Percentiles rank a stretch among this genome's conserved stretches.
Evolutionary conservation across 352 stramenopile genomes (phyloP).

Genomic region (Globisporangium abappressorium): DNA sequence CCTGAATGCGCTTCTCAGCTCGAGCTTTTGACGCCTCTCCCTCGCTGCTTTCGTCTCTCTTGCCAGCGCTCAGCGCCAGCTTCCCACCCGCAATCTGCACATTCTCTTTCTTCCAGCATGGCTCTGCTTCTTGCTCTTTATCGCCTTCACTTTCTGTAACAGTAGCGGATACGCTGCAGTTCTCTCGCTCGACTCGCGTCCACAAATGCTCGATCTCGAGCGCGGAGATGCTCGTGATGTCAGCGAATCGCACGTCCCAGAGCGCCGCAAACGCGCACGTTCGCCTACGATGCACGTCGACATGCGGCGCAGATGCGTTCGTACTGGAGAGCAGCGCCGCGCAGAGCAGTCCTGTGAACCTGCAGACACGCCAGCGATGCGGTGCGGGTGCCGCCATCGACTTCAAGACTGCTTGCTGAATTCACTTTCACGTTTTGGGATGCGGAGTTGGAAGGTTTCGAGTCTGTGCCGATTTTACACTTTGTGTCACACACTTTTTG

Average conservation of each 20-base stretch:
- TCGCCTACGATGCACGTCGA: conserved; percentile 29
- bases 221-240: conserved; percentile 9
- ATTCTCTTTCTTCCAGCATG: conserved; percentile 21
- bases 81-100: conserved; percentile 16
- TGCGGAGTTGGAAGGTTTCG: background rate
- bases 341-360: background rate
- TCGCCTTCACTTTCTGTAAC: background rate
- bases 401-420: background rate
- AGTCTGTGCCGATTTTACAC: background rate
- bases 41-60: background rate
- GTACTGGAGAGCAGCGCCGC: background rate
- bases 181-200: conserved; percentile 14
- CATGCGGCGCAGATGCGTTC: background rate
- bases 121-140: background rate
- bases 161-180: conserved; percentile 12
- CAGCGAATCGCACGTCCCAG: conserved; percentile 27
- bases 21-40: conserved; percentile 10
- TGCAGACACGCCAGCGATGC: background rate
- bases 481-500: background rate
- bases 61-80: conserved; percentile 8
- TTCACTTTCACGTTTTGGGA: background rate
- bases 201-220: conserved; percentile 22
- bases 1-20: background rate
- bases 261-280: conserved; percentile 30
- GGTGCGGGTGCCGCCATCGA: background rate